Conservation (phyloP, 768 basidiomycete species). For the Lyophyllum atratum region DNA sequence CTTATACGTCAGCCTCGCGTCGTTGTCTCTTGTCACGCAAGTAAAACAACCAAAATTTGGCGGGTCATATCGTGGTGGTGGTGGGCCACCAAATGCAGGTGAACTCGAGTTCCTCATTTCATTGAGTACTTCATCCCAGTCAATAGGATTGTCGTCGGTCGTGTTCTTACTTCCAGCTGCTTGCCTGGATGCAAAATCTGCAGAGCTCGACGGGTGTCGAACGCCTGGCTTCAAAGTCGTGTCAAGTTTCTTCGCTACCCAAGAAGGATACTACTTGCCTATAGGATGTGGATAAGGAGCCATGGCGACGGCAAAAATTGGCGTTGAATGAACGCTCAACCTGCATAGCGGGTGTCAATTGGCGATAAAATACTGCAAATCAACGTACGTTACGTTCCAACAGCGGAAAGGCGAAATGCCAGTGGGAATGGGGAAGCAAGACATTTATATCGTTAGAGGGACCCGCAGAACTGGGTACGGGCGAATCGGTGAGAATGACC, state of each 20-base stretch:
- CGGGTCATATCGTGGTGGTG: not conserved
- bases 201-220: not conserved
- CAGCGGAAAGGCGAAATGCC: not conserved
- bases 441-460: not conserved
- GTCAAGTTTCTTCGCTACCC: not conserved
- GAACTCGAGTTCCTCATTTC: not conserved
- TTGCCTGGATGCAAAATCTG: not conserved
- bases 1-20: conserved; percentile 34
- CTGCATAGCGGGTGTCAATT: not conserved
- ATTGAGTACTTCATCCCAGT: not conserved
- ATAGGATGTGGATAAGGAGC: not conserved
- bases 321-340: not conserved
- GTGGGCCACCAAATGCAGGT: not conserved
- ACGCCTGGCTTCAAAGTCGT: not conserved
- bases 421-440: not conserved
- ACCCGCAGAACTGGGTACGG: conserved; percentile 1
- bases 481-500: conserved; percentile 2
- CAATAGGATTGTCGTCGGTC: not conserved
- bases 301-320: not conserved
- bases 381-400: not conserved
- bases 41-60: not conserved
- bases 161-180: not conserved
- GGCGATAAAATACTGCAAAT: not conserved
- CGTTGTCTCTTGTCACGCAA: conserved; percentile 34
- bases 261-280: not conserved